Base-by-base conservation (phyloP, 2,329 filamentous ascomycete genomes). In the Xylariaceae sp. region DNA sequence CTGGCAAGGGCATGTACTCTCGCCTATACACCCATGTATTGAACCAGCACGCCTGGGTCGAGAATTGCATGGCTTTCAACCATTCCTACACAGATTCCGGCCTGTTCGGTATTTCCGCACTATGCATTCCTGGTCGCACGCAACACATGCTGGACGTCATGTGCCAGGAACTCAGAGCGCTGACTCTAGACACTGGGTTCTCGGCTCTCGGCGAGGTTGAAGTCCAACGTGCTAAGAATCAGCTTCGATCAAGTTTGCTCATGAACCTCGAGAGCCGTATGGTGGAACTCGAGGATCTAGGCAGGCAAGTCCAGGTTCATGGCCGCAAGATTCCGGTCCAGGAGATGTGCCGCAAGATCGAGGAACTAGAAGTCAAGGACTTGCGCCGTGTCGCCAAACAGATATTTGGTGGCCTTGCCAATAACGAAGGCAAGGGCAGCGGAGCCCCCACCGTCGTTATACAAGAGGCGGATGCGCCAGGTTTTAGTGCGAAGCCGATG, bases 1-100 rank as follows among this genome's bases (percentile, higher is more conserved):
- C 94, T 5, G 94, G 94, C 48, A 99, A 99, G 77, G 94, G 94
- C 70, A 99, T 99, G 94, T 97, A 97, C 78, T 96, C 90, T 36
- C 88, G 94, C 12, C 83, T 99, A 9, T 99, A 97, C 78, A 97
- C 92, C 58, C 96, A 97, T 69, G 93, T 97, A 0, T 82, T 99
- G 47, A 99, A 99, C 76, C 92, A 97, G 73, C 87, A 96, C 74
- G 90, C 89, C 62, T 99, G 93, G 93, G 90, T 99, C 22, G 94
- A 99, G 74, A 92, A 86, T 55, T 97, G 94, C 74, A 81, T 96
- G 47, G 88, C 93, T 31, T 97, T 97, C 78, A 97, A 97, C 78
- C 92, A 97, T 78, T 90, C 89, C 43, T 99, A 99, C 79, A 94
- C 90, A 0, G 94, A 99, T 71, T 92, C 88, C 6, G 94, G 94